These are phyloP conservation scores for Meripilus lineatus DNA, from an alignment of 1,284 basidiomycete genomes.

Conservation along the genomic window DNA sequence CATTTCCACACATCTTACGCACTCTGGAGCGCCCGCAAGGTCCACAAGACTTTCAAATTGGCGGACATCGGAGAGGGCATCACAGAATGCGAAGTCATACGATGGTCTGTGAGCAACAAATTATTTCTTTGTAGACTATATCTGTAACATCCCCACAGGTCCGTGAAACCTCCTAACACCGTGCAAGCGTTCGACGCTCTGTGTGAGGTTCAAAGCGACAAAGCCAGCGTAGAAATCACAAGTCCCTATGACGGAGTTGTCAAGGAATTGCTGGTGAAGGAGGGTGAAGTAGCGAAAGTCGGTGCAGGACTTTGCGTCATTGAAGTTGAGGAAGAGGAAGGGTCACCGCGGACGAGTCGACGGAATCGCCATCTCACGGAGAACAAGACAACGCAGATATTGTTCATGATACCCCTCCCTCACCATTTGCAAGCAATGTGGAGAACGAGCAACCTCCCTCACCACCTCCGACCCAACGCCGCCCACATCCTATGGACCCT, in stretches of 20 bases:
- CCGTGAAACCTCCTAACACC: slow-evolving; percentile 49
- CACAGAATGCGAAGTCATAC: slow-evolving; percentile 86
- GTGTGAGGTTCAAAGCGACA: slow-evolving; percentile 94
- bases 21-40: slow-evolving; percentile 36
- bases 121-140: slow-evolving; percentile 14
- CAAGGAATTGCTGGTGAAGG: slow-evolving; percentile 68
- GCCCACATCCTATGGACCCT: slow-evolving; percentile 68
- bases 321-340: slow-evolving; percentile 63
- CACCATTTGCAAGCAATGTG: background rate
- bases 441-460: slow-evolving; percentile 12
- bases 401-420: too few species aligned
- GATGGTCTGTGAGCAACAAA: slow-evolving; percentile 56
- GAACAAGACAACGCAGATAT: slow-evolving; percentile 17
- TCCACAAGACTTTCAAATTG: slow-evolving; percentile 76
- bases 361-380: slow-evolving; percentile 14
- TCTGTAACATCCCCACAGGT: slow-evolving; percentile 36
- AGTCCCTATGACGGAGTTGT: slow-evolving; percentile 82
- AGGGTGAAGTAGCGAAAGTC: slow-evolving; percentile 86
- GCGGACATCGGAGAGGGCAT: slow-evolving; percentile 94
- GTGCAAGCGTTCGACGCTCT: slow-evolving; percentile 82
- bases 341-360: slow-evolving; percentile 12
- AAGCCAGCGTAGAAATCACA: slow-evolving; percentile 92
- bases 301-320: slow-evolving; percentile 82
- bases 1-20: slow-evolving; percentile 42
- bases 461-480: slow-evolving; percentile 17